These are phyloP conservation scores for Acanthamoeba polyphaga DNA, from an alignment of 208 protist genomes.

Conservation along the genomic window DNA sequence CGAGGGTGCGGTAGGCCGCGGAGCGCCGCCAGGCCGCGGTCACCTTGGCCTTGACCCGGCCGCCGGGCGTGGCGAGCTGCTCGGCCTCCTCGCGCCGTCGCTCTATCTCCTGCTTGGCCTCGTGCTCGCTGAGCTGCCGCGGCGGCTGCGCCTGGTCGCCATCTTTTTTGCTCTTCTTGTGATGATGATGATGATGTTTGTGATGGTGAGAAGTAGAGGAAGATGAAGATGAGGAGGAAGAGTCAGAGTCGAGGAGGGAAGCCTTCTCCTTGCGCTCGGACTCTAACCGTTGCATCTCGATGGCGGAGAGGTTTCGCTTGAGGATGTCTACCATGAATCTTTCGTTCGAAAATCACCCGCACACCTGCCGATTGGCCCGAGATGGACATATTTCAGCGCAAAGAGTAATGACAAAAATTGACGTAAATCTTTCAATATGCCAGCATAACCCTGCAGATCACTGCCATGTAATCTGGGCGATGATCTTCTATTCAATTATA, in stretches of 20 bases:
- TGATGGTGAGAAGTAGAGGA: not conserved
- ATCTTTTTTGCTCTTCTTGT: not conserved
- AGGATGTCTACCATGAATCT: not conserved
- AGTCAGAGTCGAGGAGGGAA: not conserved
- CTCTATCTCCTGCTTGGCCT: constrained; percentile 8
- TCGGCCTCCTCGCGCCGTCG: not conserved
- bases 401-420: no score
- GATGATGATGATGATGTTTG: not conserved
- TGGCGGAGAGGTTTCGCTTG: not conserved
- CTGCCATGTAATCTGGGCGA: no score
- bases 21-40: not conserved
- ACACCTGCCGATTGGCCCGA: no score
- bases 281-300: not conserved
- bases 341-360: not conserved
- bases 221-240: not conserved
- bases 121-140: not conserved
- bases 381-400: no score
- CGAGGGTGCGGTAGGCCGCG: not conserved
- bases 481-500: no score
- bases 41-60: not conserved
- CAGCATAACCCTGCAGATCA: no score
- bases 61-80: not conserved
- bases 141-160: not conserved
- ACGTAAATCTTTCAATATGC: no score
- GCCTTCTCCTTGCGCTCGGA: not conserved